Base-by-base conservation (phyloP, 768 basidiomycete species). In the Trametes punicea region DNA sequence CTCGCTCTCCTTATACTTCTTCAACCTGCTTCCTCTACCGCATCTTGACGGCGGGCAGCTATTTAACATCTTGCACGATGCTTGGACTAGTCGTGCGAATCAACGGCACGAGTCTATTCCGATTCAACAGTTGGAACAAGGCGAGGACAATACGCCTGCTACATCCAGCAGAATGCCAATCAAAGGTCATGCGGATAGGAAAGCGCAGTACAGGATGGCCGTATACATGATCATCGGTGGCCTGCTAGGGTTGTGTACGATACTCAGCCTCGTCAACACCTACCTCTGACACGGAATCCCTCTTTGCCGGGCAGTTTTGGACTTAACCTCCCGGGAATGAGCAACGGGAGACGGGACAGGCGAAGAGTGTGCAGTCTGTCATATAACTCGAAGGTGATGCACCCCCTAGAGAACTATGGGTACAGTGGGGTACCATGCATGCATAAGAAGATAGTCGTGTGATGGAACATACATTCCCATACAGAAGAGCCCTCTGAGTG, bases 11-110 rank as follows among this genome's bases (percentile, higher is more conserved):
- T 74, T 95, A 1, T 93, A 81, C 68, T 70, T 93, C 55, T 84
- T 94, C 74, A 95, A 95, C 67, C 78, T 90, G 25, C 75, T 94
- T 21, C 91, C 93, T 0, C 67, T 93, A 30, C 80, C 81, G 2
- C 72, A 74, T 45, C 74, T 94, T 18, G 93, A 95, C 57, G 93
- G 93, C 25, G 71, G 76, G 7, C 79, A 85, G 60, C 71, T 88
- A 18, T 73, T 91, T 8, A 66, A 64, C 8, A 64, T 60, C 25
- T 51, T 71, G 33, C 51, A 71, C 11, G 69, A 63, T 8, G 29
- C 33, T 23, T 50, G 39, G 31, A 20, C 16, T 16, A 8, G 38
- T 4, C 47, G 47, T 2, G 5, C 3, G 29, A 16, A 3, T 9
- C 13, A 13, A 38, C 46, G 10, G 20, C 6, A 11, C 6, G 54